A percentile compares a stretch with the other conserved stretches of the same genome.
Conservation (phyloP, 345 rosid species). For the Mercurialis annua region DNA sequence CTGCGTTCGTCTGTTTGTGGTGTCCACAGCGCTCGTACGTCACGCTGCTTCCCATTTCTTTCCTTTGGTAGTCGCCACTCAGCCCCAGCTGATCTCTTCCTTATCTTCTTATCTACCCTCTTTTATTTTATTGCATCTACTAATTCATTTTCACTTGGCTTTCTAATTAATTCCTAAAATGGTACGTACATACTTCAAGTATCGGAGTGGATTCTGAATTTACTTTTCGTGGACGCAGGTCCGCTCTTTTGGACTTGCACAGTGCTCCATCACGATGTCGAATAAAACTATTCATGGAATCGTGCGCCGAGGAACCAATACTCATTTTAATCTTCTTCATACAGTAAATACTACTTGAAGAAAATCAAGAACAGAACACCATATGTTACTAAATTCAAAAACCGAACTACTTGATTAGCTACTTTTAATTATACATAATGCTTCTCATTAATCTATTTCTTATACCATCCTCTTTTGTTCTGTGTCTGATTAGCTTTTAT, state of each 20-base stretch:
- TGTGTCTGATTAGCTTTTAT: neutral
- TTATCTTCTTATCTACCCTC: constrained; percentile 33
- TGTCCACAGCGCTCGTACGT: constrained; percentile 27
- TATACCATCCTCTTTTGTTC: neutral
- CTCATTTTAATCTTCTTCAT: too few species aligned
- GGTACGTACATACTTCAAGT: neutral
- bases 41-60: constrained; percentile 14
- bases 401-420: too few species aligned
- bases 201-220: too few species aligned
- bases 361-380: too few species aligned
- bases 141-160: constrained; percentile 5
- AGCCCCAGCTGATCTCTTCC: constrained; percentile 9
- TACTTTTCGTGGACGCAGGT: too few species aligned
- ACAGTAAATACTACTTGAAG: too few species aligned
- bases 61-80: constrained; percentile 5
- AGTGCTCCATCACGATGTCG: too few species aligned
- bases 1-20: constrained; percentile 15
- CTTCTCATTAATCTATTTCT: constrained; percentile 8
- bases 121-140: constrained; percentile 1
- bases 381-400: too few species aligned
- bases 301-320: too few species aligned
- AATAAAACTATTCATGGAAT: too few species aligned
- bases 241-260: too few species aligned
- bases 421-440: constrained; percentile 13
- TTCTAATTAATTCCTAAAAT: neutral